These are phyloP conservation scores for Solanum clarkiae DNA, from an alignment of 257 asterid species.

Conservation along the genomic window DNA sequence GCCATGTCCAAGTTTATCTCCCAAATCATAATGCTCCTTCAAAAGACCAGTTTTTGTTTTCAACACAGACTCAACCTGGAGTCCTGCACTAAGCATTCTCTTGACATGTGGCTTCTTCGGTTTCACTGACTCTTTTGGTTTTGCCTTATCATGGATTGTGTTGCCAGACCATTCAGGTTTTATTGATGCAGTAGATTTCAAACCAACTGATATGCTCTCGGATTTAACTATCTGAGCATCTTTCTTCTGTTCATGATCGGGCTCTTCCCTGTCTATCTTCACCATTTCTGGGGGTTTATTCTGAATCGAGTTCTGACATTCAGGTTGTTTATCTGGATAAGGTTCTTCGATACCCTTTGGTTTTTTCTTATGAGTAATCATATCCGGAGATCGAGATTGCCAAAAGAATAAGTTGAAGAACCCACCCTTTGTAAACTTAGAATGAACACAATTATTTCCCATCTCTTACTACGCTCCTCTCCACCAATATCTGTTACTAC, in stretches of 20 bases:
- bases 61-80: slow-evolving; percentile 27
- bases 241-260: not conserved
- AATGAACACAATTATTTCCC: slow-evolving; percentile 15
- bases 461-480: not conserved
- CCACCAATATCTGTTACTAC: not conserved
- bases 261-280: not conserved
- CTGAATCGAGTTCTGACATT: not conserved
- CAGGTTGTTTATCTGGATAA: not conserved
- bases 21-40: slow-evolving; percentile 22
- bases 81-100: slow-evolving; percentile 27
- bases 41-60: slow-evolving; percentile 27
- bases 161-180: not conserved
- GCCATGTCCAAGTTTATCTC: slow-evolving; percentile 36
- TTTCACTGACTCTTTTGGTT: not conserved
- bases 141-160: not conserved
- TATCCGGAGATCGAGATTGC: not conserved
- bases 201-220: not conserved
- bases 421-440: not conserved
- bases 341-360: not conserved
- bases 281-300: slow-evolving; percentile 1
- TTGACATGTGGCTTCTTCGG: slow-evolving; percentile 19
- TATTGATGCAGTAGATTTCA: not conserved
- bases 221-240: not conserved
- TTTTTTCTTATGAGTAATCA: not conserved
- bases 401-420: slow-evolving; percentile 1